A percentile compares a stretch with the other conserved stretches of the same genome.
phyloP scores from a whole-genome alignment of 306 rosid species.

The Pterocarpus santalinus region DNA sequence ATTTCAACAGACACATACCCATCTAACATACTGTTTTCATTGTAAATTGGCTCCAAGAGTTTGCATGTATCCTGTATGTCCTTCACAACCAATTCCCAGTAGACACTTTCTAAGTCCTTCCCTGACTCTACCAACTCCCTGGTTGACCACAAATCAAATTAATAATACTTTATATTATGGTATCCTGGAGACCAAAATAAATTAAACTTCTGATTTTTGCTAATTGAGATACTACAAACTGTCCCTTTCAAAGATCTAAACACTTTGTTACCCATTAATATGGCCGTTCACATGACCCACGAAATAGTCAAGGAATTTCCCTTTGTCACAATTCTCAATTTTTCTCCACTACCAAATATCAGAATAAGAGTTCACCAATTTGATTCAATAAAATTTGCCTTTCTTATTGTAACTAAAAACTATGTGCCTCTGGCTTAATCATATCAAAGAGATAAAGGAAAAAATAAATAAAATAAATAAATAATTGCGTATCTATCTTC shows the following conservation, averaged over 20 bases:
- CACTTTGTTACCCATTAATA: neutral
- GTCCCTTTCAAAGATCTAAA: neutral
- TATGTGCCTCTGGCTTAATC: neutral
- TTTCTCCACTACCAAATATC: neutral
- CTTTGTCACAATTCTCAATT: neutral
- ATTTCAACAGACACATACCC: constrained; percentile 89
- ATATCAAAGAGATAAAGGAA: neutral
- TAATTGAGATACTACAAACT: constrained; percentile 6
- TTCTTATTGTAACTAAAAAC: neutral
- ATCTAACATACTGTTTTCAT: constrained; percentile 72
- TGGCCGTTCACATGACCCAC: neutral
- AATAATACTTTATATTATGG: neutral
- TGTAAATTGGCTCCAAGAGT: constrained; percentile 81
- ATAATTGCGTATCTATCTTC: neutral
- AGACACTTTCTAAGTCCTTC: constrained; percentile 78
- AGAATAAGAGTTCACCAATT: neutral
- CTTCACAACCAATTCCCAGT: constrained; percentile 95
- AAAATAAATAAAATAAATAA: neutral
- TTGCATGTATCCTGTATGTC: constrained; percentile 92
- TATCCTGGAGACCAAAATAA: constrained; percentile 16
- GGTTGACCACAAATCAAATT: constrained; percentile 45
- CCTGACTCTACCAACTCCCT: constrained; percentile 78
- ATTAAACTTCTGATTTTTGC: constrained; percentile 3
- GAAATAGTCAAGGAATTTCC: neutral
- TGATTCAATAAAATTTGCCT: neutral